Evolutionary conservation across 2,329 filamentous ascomycete species (phyloP), one percentile per base, ranked within the genome.

Genomic region (Exophiala sideris): DNA sequence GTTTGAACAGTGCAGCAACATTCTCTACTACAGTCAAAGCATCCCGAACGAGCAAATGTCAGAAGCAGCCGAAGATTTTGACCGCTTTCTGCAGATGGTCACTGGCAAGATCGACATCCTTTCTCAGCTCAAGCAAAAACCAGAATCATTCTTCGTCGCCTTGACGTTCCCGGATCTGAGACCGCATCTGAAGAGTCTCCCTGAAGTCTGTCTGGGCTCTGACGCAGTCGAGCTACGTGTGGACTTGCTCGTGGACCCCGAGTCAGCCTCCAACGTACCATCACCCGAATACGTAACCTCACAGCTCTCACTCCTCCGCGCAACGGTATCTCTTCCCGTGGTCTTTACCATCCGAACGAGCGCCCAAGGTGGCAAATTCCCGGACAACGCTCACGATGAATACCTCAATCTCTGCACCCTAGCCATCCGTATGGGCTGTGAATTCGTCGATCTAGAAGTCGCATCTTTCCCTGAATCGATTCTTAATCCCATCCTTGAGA

Each of bases 151-250:
- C 76, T 99, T 99, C 65, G 88, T 97, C 18, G 91, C 91, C 7
- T 75, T 99, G 45, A 97, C 94, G 0, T 76, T 94, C 48, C 89
- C 91, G 1, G 82, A 89, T 62, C 75, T 97, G 12, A 75, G 80
- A 9, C 74, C 81, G 16, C 82, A 85, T 29, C 68, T 83, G 7
- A 77, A 84, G 16, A 74, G 86, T 24, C 77, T 99, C 41, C 84
- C 86, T 1, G 77, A 83, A 48, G 86, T 91, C 40, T 84, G 87
- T 10, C 84, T 95, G 38, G 94, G 94, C 3, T 88, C 89, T 6
- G 92, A 99, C 72, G 94, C 92, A 2, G 89, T 97, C 9, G 94
- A 99, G 71, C 74, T 99, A 48, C 84, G 94, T n/a, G 89, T 96
- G 3, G 94, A 99, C 71, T 76, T 99, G 39, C 80, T 99, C 12